These are phyloP conservation scores for Aspergillus egyptiacus DNA, from an alignment of 495 filamentous ascomycete species.

Conservation along the genomic window DNA sequence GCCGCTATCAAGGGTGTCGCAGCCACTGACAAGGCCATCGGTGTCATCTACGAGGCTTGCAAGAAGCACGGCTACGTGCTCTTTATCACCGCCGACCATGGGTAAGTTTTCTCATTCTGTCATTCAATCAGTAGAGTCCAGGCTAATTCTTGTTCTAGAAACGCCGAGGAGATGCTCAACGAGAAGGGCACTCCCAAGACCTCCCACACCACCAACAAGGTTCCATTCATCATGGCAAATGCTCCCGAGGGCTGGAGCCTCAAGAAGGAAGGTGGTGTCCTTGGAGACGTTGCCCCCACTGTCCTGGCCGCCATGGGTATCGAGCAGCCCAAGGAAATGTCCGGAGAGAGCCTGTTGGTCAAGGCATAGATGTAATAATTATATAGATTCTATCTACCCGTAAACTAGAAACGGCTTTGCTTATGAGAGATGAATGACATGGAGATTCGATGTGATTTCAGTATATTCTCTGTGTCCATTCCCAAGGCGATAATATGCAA, in stretches of 20 bases:
- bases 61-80: slow-evolving; percentile 87
- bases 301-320: slow-evolving; percentile 86
- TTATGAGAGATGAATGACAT: slow-evolving; percentile 25
- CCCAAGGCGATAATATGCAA: too few relatives aligned
- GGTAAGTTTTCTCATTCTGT: slow-evolving; percentile 42
- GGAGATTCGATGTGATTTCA: slow-evolving; percentile 6
- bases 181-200: slow-evolving; percentile 94
- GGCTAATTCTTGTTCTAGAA: slow-evolving; percentile 40
- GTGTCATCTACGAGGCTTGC: slow-evolving; percentile 83
- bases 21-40: slow-evolving; percentile 90
- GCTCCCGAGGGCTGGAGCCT: slow-evolving; percentile 84
- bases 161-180: slow-evolving; percentile 98
- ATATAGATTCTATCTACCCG: slow-evolving; percentile 16
- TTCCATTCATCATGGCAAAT: slow-evolving; percentile 97
- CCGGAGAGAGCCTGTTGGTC: slow-evolving; percentile 72
- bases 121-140: neutral
- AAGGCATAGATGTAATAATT: slow-evolving; percentile 43
- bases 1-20: slow-evolving; percentile 83
- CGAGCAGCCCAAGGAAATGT: slow-evolving; percentile 86
- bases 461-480: neutral
- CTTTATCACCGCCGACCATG: slow-evolving; percentile 93
- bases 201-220: slow-evolving; percentile 93
- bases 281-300: slow-evolving; percentile 95
- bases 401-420: slow-evolving; percentile 14
- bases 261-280: slow-evolving; percentile 76